Conservation (phyloP, 176 grass and related monocot species). For the Cymbopogon citratus region DNA sequence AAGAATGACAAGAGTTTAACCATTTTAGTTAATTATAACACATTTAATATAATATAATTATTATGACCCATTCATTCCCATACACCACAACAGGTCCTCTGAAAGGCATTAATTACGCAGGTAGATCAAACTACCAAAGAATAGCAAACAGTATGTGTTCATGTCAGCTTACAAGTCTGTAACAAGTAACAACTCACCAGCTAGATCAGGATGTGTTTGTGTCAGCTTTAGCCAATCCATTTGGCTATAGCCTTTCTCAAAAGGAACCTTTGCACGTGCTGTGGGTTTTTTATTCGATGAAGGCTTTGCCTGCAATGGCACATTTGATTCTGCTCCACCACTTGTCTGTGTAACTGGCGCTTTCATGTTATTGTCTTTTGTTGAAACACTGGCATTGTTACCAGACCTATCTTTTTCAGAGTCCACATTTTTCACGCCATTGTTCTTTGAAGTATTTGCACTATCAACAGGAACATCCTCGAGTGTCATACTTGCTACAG, state of each 20-base stretch:
- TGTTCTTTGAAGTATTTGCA: constrained; percentile 6
- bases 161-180: not conserved
- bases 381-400: not conserved
- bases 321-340: constrained; percentile 22
- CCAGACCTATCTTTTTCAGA: constrained; percentile 22
- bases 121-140: not conserved
- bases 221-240: constrained; percentile 95
- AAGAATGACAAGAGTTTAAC: not conserved
- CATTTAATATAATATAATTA: not conserved
- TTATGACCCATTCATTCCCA: not conserved
- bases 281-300: constrained; percentile 59
- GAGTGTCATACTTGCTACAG: constrained; percentile 51
- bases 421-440: not conserved
- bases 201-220: constrained; percentile 75
- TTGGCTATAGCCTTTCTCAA: constrained; percentile 54
- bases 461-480: constrained; percentile 26
- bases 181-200: constrained; percentile 41
- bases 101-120: not conserved
- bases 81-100: not conserved
- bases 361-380: not conserved
- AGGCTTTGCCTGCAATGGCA: constrained; percentile 43
- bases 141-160: not conserved
- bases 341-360: constrained; percentile 21
- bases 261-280: not conserved
- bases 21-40: not conserved